These are phyloP conservation scores for Penicillium oxalicum DNA, from an alignment of 2,329 filamentous ascomycete species.

Conservation along the genomic window DNA sequence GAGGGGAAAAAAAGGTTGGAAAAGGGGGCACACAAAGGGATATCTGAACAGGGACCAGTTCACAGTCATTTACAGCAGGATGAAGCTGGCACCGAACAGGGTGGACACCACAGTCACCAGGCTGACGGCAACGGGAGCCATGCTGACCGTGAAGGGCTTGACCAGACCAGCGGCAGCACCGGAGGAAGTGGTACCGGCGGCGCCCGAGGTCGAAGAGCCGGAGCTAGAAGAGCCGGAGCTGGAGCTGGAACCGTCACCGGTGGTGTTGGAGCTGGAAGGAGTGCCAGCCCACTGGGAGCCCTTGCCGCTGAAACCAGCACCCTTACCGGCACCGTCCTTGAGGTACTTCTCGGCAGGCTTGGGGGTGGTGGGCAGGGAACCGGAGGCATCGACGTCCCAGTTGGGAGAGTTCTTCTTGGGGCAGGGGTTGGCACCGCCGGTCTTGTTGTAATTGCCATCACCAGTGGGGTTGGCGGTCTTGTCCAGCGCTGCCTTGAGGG, in stretches of 20 bases:
- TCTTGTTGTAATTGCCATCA: conserved; percentile 55
- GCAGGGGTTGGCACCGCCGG: conserved; percentile 49
- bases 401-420: conserved; percentile 46
- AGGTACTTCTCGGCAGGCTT: conserved; percentile 51
- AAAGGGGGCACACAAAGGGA: too few species aligned
- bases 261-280: conserved; percentile 43
- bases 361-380: conserved; percentile 53
- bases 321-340: conserved; percentile 52
- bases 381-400: conserved; percentile 50
- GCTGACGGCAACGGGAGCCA: conserved; percentile 49
- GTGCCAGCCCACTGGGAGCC: conserved; percentile 54
- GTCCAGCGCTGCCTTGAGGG: conserved; percentile 47
- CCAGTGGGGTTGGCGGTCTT: conserved; percentile 49
- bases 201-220: conserved; percentile 22
- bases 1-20: too few species aligned
- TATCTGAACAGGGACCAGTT: too few species aligned
- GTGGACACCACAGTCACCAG: conserved; percentile 48
- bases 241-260: conserved; percentile 8
- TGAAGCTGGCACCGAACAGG: conserved; percentile 46
- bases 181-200: conserved; percentile 3
- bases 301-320: conserved; percentile 49
- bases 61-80: conserved; percentile 26
- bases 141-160: conserved; percentile 40
- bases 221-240: conserved; percentile 40
- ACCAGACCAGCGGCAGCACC: conserved; percentile 28